Base-by-base conservation (phyloP, 495 filamentous ascomycete genomes). In the Eremomyces bilateralis region DNA sequence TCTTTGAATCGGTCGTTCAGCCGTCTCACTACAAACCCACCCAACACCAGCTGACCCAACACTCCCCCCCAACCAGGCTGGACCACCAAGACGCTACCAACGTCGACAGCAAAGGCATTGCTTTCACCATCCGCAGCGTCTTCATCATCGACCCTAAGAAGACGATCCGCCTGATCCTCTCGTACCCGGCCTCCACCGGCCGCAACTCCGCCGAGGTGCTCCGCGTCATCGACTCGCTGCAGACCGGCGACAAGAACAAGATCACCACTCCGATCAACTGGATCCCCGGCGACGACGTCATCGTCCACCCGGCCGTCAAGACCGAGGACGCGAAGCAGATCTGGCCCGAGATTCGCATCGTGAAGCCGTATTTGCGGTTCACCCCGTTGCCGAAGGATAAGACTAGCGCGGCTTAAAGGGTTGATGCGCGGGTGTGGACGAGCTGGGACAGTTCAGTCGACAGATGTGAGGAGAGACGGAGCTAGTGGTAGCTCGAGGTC, bases 141-240 rank as follows among this genome's bases (percentile, higher is more conserved):
- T 97, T 95, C 69, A 65, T 95, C 63, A 90, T 97, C 57, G 88
- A 95, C 65, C 90, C 88, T 37, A 91, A 76, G 68, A 94, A 95
- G 73, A 83, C 74, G 47, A 94, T 95, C 58, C 82, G 88, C 48
- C 73, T 82, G 49, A 94, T 92, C 56, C 68, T 95, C 42, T 76
- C 83, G 46, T 97, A 94, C 69, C 90, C 90, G 13, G 88, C 90
- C 38, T 93, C 82, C 29, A 95, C 90, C 20, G 90, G 88, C 52
- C 81, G 88, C 49, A 97, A 95, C 63, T 78, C 80, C 38, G 83
- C 81, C 45, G 88, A 95, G 62, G 80, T 97, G 36, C 71, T 97
- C 41, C 80, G 90, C 49, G 76, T 95, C 35, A 65, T 97, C 52
- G 84, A 95, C 64, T 91, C 82, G 32, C 73, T 95, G 38, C 83